phyloP scores from a whole-genome alignment of 139 green algal genomes.

The Limnomonas spitsbergensis region DNA sequence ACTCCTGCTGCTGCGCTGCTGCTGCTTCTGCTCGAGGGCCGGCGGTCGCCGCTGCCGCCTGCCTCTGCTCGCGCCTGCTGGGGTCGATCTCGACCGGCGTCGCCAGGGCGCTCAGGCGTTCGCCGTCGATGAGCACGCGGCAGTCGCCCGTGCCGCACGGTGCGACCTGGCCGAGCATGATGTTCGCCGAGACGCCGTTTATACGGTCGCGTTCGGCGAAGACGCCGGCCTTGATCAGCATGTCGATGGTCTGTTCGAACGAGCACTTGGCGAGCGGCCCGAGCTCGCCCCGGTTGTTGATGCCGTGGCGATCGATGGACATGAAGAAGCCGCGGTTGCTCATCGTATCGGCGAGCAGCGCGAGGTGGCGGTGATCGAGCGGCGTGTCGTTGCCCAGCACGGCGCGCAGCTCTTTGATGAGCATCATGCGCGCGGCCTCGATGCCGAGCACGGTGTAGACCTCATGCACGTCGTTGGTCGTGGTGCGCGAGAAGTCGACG shows the following conservation, averaged over 20 bases:
- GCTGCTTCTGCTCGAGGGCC: no score
- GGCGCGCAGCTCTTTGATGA: slow-evolving; percentile 31
- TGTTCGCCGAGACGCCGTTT: slow-evolving; percentile 79
- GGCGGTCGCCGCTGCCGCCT: no score
- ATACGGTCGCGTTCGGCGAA: slow-evolving; percentile 79
- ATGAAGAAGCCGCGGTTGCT: slow-evolving; percentile 69
- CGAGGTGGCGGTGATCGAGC: slow-evolving; percentile 30
- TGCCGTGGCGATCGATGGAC: slow-evolving; percentile 88
- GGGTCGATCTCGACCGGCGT: no score
- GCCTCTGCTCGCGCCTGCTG: no score
- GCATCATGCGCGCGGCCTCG: slow-evolving; percentile 73
- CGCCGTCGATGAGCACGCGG: slow-evolving; percentile 73
- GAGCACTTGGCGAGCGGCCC: slow-evolving; percentile 77
- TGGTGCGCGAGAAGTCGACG: slow-evolving; percentile 71
- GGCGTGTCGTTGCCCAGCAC: not conserved
- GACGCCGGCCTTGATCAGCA: slow-evolving; percentile 75
- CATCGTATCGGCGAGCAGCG: slow-evolving; percentile 34
- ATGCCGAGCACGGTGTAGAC: slow-evolving; percentile 82
- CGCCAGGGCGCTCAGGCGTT: slow-evolving; percentile 4
- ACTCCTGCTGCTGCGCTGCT: no score
- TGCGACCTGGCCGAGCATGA: slow-evolving; percentile 85
- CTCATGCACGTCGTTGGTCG: slow-evolving; percentile 75
- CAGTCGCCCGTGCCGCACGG: slow-evolving; percentile 75
- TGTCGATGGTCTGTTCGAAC: slow-evolving; percentile 91
- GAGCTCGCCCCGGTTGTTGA: slow-evolving; percentile 77